Base-by-base conservation (phyloP, 306 rosid genomes). In the Elaeagnus macrophylla region DNA sequence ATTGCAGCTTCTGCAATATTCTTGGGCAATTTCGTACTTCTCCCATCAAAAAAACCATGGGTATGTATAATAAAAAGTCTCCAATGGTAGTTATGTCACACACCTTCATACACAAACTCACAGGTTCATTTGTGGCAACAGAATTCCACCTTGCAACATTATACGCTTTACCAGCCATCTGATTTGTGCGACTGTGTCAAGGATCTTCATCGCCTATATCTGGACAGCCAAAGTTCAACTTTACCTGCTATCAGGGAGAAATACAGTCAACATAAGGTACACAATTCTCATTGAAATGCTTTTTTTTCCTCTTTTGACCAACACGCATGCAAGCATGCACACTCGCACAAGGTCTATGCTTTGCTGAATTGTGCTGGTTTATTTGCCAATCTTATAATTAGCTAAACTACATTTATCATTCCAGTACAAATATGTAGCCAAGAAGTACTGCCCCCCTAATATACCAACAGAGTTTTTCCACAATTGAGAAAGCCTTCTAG, bases 391-490 rank as follows among this genome's bases (percentile, higher is more conserved):
- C 16, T 6, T 51, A 38, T 19, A 7, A 43, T 25, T 20, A 54
- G 9, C 14, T 12, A 36, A 36, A 32, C 32, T 39, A 42, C 38
- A 10, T 44, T 39, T 37, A 53, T 65, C 25, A 35, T 67, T 46
- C 57, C 89, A 93, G 99, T 93, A 87, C 74, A 93, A 93, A 64
- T 80, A 82, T 37, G 99, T 80, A 60, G 95, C 99, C 8, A 82
- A 77, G 73, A 84, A 84, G 78, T 64, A 67, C 67, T 77, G 81
- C 63, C 95, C 95, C 48, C 64, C 89, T 1, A 67, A 78, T 37
- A 73, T 91, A 68, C 87, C 99, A 8, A 57, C 61, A 45, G 96
- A 87, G 54, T 76, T 56, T 64, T 88, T 87, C 72, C 72, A 65
- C 35, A 78, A 60, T 53, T 79, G 60, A 77, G 48, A 38, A 44